Base-by-base conservation (phyloP, 163 green algal genomes). In the Scenedesmus sp. region DNA sequence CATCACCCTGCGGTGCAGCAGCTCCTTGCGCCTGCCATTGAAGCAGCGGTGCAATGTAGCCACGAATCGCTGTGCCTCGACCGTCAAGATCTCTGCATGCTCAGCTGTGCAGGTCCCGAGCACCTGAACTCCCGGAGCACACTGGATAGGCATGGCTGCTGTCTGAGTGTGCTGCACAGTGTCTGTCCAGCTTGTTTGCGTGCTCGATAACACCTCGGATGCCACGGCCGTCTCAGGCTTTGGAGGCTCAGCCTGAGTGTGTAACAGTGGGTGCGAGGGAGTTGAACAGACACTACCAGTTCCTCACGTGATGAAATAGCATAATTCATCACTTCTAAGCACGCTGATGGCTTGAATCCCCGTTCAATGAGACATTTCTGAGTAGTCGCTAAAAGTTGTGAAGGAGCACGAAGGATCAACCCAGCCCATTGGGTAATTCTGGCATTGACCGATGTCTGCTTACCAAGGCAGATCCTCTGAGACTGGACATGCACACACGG, bases 1-100 rank as follows among this genome's bases (percentile, higher is more conserved):
- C 70, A 93, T 90, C 16, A 87, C 92, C 10, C 97, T 93, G 8
- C 93, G 92, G 26, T 91, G 88, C 70, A 99, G 96, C 88, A 98
- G 94, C 86, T 96, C 94, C 85, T 95, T 93, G 77, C 96, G 94
- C 16, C 95, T 93, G 0, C 91, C 92, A 67, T 95, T 95, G 92
- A 96, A 98, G 77, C 93, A 94, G 77, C 96, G 93, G 18, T 97
- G 91, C 59, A 99, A 94, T 54, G 96, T 95, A 2, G 96, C 96
- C 7, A 98, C 94, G 81, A 99, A 98, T 0, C 89, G 5, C 46
- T 97, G 90, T 2, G 96, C 95, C 73, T 95, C 94, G 0, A 93
- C 93, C 5, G 94, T 96, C 16, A 99, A 86, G 54, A 99, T 96
- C 70, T 88, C 76, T 4, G 89, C 89, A 55, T 97, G 23, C 34